Conservation (phyloP, 1,139 yeast species). For the Yamadazyma sp. region DNA sequence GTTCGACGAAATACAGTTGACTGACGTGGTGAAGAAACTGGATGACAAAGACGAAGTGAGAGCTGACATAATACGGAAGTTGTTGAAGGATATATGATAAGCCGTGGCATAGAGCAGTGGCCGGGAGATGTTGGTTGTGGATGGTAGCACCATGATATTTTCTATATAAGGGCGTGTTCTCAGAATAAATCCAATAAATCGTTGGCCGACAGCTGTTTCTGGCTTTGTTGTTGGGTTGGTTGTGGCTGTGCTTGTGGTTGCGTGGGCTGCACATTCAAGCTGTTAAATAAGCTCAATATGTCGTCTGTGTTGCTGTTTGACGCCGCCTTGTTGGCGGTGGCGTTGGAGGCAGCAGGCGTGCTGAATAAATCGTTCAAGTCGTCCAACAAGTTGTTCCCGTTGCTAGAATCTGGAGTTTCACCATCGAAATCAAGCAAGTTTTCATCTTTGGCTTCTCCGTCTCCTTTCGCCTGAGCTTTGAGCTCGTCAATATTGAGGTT, state of each 20-base stretch:
- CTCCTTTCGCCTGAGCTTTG: constrained; percentile 74
- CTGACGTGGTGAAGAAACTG: constrained; percentile 3
- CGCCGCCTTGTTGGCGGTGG: constrained; percentile 26
- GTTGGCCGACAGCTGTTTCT: constrained; percentile 23
- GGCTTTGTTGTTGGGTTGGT: constrained; percentile 1
- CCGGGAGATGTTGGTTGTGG: too few relatives aligned
- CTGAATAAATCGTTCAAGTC: constrained; percentile 69
- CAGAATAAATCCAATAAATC: constrained; percentile 63
- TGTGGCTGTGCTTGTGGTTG: constrained; percentile 11
- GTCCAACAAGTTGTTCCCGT: constrained; percentile 44
- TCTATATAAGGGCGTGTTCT: constrained; percentile 6
- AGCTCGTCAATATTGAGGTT: constrained; percentile 69
- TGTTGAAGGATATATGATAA: constrained; percentile 10
- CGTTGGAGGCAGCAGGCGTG: constrained; percentile 16
- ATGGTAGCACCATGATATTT: too few relatives aligned
- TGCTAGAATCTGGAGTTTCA: constrained; percentile 17
- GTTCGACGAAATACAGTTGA: constrained; percentile 8
- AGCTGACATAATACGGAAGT: constrained; percentile 16
- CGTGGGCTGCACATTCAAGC: constrained; percentile 15
- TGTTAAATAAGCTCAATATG: constrained; percentile 44
- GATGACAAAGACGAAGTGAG: constrained; percentile 15
- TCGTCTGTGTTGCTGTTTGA: constrained; percentile 35
- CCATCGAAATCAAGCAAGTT: constrained; percentile 82
- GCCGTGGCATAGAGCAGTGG: background rate
- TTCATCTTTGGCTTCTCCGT: constrained; percentile 72